These are phyloP conservation scores for Fusarium piperis DNA, from an alignment of 2,329 filamentous ascomycete genomes.

Conservation along the genomic window DNA sequence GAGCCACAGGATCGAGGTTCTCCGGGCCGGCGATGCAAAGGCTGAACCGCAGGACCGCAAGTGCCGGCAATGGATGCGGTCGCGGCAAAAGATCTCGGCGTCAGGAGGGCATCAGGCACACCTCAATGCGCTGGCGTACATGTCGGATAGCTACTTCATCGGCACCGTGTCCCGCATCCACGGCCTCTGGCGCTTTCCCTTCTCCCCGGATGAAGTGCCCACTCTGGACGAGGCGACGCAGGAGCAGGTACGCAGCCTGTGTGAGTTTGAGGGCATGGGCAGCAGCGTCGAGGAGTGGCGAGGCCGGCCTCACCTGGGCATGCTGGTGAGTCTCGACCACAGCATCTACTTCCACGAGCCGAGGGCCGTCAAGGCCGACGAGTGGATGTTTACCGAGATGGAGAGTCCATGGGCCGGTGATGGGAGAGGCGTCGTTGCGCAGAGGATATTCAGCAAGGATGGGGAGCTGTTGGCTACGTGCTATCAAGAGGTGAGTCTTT, in stretches of 20 bases:
- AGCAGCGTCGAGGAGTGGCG: conserved; percentile 57
- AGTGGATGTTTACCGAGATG: conserved; percentile 86
- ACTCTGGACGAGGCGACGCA: conserved; percentile 54
- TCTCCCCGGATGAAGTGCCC: conserved; percentile 63
- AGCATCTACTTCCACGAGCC: conserved; percentile 75
- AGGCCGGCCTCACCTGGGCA: conserved; percentile 71
- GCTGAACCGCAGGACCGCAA: conserved; percentile 71
- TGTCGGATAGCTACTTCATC: conserved; percentile 93
- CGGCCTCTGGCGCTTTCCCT: conserved; percentile 78
- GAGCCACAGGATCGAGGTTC: conserved; percentile 54
- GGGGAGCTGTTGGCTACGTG: conserved; percentile 81
- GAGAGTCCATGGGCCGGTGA: conserved; percentile 83
- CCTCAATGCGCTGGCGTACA: conserved; percentile 88
- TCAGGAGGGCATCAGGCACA: conserved; percentile 82
- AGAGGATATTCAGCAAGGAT: conserved; percentile 76
- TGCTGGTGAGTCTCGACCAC: conserved; percentile 87
- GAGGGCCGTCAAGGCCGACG: conserved; percentile 65
- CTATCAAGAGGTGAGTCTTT: conserved; percentile 74
- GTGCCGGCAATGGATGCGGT: conserved; percentile 78
- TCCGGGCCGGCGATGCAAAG: conserved; percentile 51
- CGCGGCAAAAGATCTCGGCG: conserved; percentile 76
- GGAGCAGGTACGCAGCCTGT: conserved; percentile 50
- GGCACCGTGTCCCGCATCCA: conserved; percentile 87
- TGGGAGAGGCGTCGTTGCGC: conserved; percentile 78
- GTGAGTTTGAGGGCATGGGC: conserved; percentile 55